Conservation (phyloP, 495 filamentous ascomycete genomes). For the Penicillium argentinense region DNA sequence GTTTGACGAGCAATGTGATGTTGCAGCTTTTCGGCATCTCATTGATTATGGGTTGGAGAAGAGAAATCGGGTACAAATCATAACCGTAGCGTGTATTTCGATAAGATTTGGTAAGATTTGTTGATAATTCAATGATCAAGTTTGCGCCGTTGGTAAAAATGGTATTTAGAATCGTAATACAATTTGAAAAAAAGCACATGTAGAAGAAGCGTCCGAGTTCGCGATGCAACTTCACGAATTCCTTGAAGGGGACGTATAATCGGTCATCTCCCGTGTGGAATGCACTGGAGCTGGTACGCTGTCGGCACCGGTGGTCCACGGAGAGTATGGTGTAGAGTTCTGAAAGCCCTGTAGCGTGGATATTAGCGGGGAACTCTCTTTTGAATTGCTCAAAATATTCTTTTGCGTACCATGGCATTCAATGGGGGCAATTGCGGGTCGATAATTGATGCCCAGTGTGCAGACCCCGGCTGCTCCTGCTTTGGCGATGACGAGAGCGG, state of each 20-base stretch:
- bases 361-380: background rate
- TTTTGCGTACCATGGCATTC: conserved; percentile 5
- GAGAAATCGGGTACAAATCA: too few species aligned
- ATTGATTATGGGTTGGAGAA: too few species aligned
- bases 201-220: background rate
- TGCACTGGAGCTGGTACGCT: conserved; percentile 1
- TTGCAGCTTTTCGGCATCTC: too few species aligned
- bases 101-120: too few species aligned
- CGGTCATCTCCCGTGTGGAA: background rate
- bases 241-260: background rate
- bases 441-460: conserved; percentile 13
- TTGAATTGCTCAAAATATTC: background rate
- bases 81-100: too few species aligned
- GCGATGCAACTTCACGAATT: background rate
- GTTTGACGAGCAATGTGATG: too few species aligned
- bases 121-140: too few species aligned
- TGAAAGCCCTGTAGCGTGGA: background rate
- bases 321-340: background rate
- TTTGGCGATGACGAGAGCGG: background rate
- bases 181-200: background rate
- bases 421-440: conserved; percentile 7
- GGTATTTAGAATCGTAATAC: background rate
- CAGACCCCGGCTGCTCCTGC: background rate
- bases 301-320: conserved; percentile 3
- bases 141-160: too few species aligned